These are phyloP conservation scores for Bacterosira constricta DNA, from an alignment of 108 stramenopile species.

Conservation along the genomic window DNA sequence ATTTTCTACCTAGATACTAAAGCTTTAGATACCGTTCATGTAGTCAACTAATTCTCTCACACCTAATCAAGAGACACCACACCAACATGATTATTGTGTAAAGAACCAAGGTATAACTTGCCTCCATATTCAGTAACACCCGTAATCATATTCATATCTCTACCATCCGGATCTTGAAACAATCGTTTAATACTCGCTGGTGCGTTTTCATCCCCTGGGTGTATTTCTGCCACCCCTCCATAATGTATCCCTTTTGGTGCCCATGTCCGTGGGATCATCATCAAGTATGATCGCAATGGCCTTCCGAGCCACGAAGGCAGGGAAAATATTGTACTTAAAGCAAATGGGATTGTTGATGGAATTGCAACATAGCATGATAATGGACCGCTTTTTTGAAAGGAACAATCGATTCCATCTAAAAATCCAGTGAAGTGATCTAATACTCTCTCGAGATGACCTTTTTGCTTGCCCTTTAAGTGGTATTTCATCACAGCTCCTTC, in stretches of 20 bases:
- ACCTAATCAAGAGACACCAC: conserved; percentile 30
- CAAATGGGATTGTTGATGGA: conserved; percentile 14
- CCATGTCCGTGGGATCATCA: conserved; percentile 51
- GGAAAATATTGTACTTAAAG: conserved; percentile 19
- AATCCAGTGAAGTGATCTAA: conserved; percentile 54
- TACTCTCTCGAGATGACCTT: conserved; percentile 44
- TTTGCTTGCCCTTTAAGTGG: conserved; percentile 49
- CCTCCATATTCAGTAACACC: conserved; percentile 62
- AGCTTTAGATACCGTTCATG: too few species aligned
- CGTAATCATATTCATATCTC: conserved; percentile 54
- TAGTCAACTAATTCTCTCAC: too few species aligned
- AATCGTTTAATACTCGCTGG: conserved; percentile 35
- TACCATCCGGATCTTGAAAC: conserved; percentile 69
- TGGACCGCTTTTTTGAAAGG: conserved; percentile 19
- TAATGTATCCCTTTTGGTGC: conserved; percentile 37
- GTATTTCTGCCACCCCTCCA: conserved; percentile 58
- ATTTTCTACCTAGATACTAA: too few species aligned
- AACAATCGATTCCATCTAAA: conserved; percentile 69
- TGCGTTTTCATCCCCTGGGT: conserved; percentile 27
- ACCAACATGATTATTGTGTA: conserved; percentile 65
- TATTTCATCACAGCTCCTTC: conserved; percentile 54
- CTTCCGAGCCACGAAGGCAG: conserved; percentile 34
- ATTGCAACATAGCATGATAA: conserved; percentile 62
- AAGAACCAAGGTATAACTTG: conserved; percentile 74
- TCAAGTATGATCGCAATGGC: conserved; percentile 48